Percentiles rank a stretch among this genome's conserved stretches.
Conservation (phyloP, 148 eudicot genomes). For the Fagopyrum homotropicum region DNA sequence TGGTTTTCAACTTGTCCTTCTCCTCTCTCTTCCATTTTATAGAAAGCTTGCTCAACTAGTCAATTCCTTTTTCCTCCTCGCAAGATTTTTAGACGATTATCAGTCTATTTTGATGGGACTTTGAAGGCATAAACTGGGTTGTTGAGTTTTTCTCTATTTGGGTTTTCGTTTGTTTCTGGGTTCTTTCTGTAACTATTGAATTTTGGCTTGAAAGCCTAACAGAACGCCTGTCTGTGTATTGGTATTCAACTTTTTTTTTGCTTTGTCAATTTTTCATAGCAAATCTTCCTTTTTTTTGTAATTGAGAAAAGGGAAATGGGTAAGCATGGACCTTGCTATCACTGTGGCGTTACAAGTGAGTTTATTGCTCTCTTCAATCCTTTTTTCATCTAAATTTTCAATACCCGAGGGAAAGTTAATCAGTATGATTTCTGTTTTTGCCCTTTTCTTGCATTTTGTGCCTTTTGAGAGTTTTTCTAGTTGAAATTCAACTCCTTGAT, state of each 20-base stretch:
- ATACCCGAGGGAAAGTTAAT: neutral
- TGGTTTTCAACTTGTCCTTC: conserved; percentile 12
- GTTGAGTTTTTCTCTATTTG: neutral
- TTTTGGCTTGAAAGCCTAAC: neutral
- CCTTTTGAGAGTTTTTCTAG: neutral
- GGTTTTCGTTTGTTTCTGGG: neutral
- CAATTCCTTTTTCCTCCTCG: neutral
- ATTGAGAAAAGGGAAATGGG: conserved; percentile 53
- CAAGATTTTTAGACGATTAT: neutral
- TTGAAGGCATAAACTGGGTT: conserved; percentile 4
- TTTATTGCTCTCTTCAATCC: conserved; percentile 21
- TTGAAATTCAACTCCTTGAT: conserved; percentile 9
- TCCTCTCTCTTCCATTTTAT: conserved; percentile 11
- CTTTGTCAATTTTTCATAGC: neutral
- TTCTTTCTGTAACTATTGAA: neutral
- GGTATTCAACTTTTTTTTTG: neutral
- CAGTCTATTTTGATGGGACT: conserved; percentile 5
- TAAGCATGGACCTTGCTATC: conserved; percentile 99
- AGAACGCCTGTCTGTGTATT: conserved; percentile 2
- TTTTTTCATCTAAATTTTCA: conserved; percentile 4
- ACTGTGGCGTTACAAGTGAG: conserved; percentile 99
- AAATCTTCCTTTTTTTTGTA: neutral
- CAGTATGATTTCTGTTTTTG: conserved; percentile 7
- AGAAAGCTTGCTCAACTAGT: conserved; percentile 9
- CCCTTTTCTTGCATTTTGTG: conserved; percentile 3